Evolutionary conservation across 768 basidiomycete genomes (phyloP), one percentile per base, ranked within the genome.

Genomic region (Mycena filopes): DNA sequence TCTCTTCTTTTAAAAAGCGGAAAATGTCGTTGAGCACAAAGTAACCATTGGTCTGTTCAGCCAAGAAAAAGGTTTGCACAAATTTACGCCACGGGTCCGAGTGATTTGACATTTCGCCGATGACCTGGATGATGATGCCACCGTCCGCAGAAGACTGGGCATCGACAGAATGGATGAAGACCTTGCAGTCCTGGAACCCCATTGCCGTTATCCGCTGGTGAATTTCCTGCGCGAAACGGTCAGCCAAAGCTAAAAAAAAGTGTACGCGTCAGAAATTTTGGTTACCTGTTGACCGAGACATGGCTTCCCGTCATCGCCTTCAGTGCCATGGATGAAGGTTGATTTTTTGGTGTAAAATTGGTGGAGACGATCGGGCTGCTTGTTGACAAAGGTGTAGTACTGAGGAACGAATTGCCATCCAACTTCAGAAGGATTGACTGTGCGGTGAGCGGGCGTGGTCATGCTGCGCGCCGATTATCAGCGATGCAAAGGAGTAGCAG

Each of bases 11-110:
- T 68, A 99, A 84, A 86, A 98, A 99, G 65, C 98, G 93, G 90
- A 99, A 99, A 83, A 99, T 98, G 82, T 99, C 98, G 80, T 99
- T 99, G 80, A 99, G 90, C 69, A 99, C 98, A 76, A 97, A 99
- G 83, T 99, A 99, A 45, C 98, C 98, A 71, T 97, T 98, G 16
- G 95, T 95, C 80, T 99, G 98, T 79, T 98, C 96, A 41, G 98
- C 98, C 58, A 99, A 91, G 92, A 99, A 99, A 83, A 99, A 99
- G 9, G 97, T 98, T 82, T 99, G 98, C 13, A 96, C 96, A 73
- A 99, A 99, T 82, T 99, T 99, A 75, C 92, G 89, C 98, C 98
- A 99, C 6, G 93, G 86, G 56, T 92, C 93, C 61, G 87, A 87
- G 69, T 88, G 86, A 81, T 99, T 99, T 55, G 94, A 95, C 93